A percentile compares a stretch with the other conserved stretches of the same genome.
These are phyloP conservation scores for Globisporangium iwayamae DNA, from an alignment of 352 stramenopile genomes.

Conservation along the genomic window DNA sequence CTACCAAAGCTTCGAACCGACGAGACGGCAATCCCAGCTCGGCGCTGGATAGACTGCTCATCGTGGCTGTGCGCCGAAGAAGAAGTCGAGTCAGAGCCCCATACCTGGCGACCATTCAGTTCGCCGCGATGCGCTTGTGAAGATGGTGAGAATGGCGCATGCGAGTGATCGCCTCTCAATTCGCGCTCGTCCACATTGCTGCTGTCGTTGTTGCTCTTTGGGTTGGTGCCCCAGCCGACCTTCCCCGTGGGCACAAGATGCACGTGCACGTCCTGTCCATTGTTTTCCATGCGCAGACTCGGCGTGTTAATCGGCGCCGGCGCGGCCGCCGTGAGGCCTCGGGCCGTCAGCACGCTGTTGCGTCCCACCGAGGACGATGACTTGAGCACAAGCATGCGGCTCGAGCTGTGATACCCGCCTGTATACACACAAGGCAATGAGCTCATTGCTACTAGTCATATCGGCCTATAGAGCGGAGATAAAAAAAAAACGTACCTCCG, in stretches of 20 bases:
- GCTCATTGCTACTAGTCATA: neutral
- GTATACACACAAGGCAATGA: neutral
- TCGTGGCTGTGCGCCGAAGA: neutral
- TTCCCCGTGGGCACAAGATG: conserved; percentile 30
- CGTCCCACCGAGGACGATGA: conserved; percentile 6
- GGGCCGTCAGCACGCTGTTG: conserved; percentile 9
- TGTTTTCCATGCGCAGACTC: conserved; percentile 63
- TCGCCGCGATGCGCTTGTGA: neutral
- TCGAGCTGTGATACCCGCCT: conserved; percentile 19
- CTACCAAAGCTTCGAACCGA: neutral
- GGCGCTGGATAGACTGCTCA: neutral
- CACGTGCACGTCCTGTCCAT: conserved; percentile 37
- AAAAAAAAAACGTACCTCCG: conserved; percentile 8
- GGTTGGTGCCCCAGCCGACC: conserved; percentile 36
- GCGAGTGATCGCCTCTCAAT: neutral
- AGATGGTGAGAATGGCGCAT: neutral
- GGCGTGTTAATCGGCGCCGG: conserved; percentile 78
- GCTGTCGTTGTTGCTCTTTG: neutral
- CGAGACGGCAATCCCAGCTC: neutral
- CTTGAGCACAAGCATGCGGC: conserved; percentile 57
- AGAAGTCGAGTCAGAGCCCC: neutral
- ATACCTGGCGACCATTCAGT: neutral
- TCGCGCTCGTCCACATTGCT: neutral
- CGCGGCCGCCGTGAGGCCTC: conserved; percentile 22
- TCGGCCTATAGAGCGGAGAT: neutral